Percentiles rank a stretch among this genome's conserved stretches.
Conservation (phyloP, 2,329 filamentous ascomycete genomes). For the Pestalotiopsis sp. region DNA sequence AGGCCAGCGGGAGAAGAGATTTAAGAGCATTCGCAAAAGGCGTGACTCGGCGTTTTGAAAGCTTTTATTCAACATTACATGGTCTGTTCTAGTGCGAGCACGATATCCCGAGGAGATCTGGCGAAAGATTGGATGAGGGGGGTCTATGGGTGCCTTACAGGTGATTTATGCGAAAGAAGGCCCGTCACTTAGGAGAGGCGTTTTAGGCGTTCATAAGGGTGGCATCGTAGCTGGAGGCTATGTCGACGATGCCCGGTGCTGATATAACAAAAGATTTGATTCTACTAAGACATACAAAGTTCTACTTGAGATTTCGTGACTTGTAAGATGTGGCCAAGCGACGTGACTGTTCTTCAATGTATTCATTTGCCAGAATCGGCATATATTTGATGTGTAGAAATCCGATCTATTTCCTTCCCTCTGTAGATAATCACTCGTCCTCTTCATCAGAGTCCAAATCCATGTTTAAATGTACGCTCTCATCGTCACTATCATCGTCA, state of each 20-base stretch:
- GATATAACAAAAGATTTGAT: neutral
- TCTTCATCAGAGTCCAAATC: constrained; percentile 44
- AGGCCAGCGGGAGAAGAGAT: neutral
- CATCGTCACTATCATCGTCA: constrained; percentile 49
- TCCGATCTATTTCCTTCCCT: neutral
- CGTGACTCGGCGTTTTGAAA: neutral
- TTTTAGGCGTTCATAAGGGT: neutral
- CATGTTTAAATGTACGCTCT: constrained; percentile 62
- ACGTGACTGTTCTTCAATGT: neutral
- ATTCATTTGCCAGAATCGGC: neutral
- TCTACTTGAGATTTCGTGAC: neutral
- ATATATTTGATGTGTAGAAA: neutral
- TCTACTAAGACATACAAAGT: neutral
- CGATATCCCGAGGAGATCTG: neutral
- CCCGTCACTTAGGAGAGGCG: neutral
- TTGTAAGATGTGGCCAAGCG: neutral
- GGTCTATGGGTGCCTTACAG: neutral
- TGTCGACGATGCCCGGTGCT: neutral
- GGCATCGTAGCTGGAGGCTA: neutral
- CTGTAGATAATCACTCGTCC: neutral
- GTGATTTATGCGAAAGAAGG: neutral
- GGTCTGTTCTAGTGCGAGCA: neutral
- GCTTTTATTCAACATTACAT: neutral
- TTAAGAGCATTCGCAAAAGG: neutral
- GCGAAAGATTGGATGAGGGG: neutral